Conservation (phyloP, 768 basidiomycete species). For the Fomitopsis serialis region DNA sequence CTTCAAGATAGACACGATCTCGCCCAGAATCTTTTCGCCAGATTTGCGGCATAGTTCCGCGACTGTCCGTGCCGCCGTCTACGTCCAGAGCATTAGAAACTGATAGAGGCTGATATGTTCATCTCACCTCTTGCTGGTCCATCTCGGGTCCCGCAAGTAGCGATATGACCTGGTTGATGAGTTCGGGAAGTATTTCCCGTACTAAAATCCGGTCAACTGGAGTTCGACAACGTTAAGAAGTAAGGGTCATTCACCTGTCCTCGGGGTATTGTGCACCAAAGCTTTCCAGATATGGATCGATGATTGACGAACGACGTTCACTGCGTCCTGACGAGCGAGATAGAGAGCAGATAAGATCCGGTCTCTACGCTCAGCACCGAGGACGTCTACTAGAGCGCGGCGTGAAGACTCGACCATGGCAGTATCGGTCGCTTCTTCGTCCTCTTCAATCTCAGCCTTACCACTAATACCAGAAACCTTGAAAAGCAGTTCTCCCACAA, state of each 20-base stretch:
- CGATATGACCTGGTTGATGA: slow-evolving; percentile 71
- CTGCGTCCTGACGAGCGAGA: slow-evolving; percentile 89
- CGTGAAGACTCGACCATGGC: slow-evolving; percentile 73
- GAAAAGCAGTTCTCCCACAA: slow-evolving; percentile 94
- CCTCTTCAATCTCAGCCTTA: slow-evolving; percentile 78
- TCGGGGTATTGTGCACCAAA: slow-evolving; percentile 88
- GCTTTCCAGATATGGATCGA: slow-evolving; percentile 98
- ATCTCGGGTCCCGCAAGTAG: slow-evolving; percentile 73
- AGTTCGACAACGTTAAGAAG: background rate
- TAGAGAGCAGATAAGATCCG: slow-evolving; percentile 88
- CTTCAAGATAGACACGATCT: slow-evolving; percentile 78
- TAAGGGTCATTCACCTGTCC: slow-evolving; percentile 57
- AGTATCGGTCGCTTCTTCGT: slow-evolving; percentile 66
- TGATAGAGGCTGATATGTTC: background rate
- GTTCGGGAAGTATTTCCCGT: slow-evolving; percentile 84
- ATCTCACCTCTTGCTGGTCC: slow-evolving; percentile 83
- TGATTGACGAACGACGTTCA: slow-evolving; percentile 82
- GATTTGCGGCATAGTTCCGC: slow-evolving; percentile 92
- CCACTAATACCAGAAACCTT: slow-evolving; percentile 94
- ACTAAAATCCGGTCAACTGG: slow-evolving; percentile 36
- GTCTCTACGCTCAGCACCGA: slow-evolving; percentile 86
- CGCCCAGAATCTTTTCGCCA: slow-evolving; percentile 84
- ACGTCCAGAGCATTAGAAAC: background rate
- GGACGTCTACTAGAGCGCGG: slow-evolving; percentile 79
- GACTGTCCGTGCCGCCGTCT: slow-evolving; percentile 88